Base-by-base conservation (phyloP, 2,329 filamentous ascomycete species). In the Penicillium sclerotigenum region DNA sequence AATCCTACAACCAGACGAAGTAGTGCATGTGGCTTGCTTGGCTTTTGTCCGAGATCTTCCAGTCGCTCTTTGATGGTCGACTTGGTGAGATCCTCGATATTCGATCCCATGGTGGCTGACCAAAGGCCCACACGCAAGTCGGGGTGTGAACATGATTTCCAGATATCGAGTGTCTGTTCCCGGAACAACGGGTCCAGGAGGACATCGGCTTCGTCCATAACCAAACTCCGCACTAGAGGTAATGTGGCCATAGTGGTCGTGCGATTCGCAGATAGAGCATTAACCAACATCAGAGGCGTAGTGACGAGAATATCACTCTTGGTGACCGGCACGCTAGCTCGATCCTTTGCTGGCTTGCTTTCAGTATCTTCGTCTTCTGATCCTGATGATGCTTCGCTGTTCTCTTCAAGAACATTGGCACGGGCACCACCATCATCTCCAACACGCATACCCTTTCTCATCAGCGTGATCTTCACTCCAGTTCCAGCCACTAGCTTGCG, bases 71-170 rank as follows among this genome's bases (percentile, higher is more conserved):
- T 76, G 48, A 94, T 82, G 14, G 87, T 87, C n/a, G 84, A 83
- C 7, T 83, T 83, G 45, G 90, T 83, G 8, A 97, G 79, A 20
- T 86, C 80, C 76, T 99, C 94, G 40, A 97, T 89, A 65, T 88
- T 94, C 16, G 93, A 96, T 4, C 90, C 91, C 87, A 99, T 97
- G 0, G 94, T 99, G 14, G 94, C 94, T 14, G 94, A 97, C 91
- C 93, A 99, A 58, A 96, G 86, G 10, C 89, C 90, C 4, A 91
- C 81, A 24, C 86, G 83, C 9, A 97, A 79, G n/a, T 81, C 75
- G 3, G 84, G 79, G 63, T 87, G 86, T 2, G 80, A 85, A 72
- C 93, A 93, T 3, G 89, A 84, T 40, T 84, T 83, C 91, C 92
- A 97, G 59, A 97, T 87, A 4, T 83, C 82, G 36, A 95, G 79